These are phyloP conservation scores for Elsinoe batatas DNA, from an alignment of 2,329 filamentous ascomycete species.

Conservation along the genomic window DNA sequence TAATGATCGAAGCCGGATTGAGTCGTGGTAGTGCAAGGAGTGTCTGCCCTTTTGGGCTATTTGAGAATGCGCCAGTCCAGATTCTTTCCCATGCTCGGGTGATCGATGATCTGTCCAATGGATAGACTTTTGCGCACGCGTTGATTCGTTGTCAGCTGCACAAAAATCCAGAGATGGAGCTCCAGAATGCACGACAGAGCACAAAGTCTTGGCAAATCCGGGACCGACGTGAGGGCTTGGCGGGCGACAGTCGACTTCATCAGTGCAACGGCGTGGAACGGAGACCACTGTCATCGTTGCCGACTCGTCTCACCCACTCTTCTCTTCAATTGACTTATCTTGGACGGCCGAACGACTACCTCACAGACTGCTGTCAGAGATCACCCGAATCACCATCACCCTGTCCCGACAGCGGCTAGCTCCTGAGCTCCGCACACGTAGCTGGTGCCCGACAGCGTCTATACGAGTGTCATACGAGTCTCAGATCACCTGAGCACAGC, in stretches of 20 bases:
- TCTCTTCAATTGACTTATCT: background rate
- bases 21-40: background rate
- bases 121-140: background rate
- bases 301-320: background rate
- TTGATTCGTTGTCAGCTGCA: background rate
- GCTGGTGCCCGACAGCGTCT: conserved; percentile 4
- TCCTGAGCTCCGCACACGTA: background rate
- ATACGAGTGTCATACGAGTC: background rate
- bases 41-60: background rate
- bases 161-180: conserved; percentile 5
- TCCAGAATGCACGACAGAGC: background rate
- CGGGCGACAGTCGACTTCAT: background rate
- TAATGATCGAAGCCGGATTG: conserved; percentile 1
- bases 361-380: no score
- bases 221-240: background rate
- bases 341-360: background rate
- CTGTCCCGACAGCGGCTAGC: background rate
- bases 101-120: background rate
- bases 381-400: no score
- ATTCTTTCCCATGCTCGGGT: background rate
- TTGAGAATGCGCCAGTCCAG: background rate
- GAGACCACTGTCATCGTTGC: conserved; percentile 1
- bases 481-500: background rate
- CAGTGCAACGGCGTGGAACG: background rate
- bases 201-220: conserved; percentile 2